Conservation (phyloP, 805 yeast species). For the Ogataea zsoltii region DNA sequence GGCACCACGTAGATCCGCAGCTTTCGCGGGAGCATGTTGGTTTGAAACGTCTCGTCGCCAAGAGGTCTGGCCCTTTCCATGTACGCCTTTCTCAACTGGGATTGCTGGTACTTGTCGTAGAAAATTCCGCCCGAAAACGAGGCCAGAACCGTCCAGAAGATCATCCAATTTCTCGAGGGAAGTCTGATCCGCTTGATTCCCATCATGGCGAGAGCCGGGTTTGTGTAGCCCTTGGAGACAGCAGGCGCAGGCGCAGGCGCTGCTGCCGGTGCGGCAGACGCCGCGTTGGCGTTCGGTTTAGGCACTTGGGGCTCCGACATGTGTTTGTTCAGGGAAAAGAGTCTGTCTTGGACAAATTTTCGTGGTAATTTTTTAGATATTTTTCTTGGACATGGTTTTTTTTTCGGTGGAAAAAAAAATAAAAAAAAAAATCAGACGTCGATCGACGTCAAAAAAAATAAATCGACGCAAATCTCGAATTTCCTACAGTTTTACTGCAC, state of each 20-base stretch:
- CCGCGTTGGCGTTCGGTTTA: not conserved
- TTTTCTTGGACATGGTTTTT: not conserved
- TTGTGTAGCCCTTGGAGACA: slow-evolving; percentile 44
- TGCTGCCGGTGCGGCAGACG: not conserved
- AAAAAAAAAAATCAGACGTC: not conserved
- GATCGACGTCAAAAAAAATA: not conserved
- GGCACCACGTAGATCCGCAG: slow-evolving; percentile 87
- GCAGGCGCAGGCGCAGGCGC: slow-evolving; percentile 7
- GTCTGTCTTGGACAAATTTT: not conserved
- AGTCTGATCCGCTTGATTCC: slow-evolving; percentile 76
- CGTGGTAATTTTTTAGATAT: not conserved
- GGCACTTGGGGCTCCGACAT: slow-evolving; percentile 4
- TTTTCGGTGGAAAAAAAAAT: not conserved
- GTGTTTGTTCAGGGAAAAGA: not conserved
- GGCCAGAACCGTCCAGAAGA: slow-evolving; percentile 75
- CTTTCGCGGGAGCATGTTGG: slow-evolving; percentile 65
- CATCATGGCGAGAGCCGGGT: slow-evolving; percentile 83
- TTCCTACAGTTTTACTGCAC: not conserved
- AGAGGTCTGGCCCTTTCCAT: slow-evolving; percentile 56
- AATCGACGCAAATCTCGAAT: not conserved
- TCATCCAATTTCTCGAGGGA: slow-evolving; percentile 92
- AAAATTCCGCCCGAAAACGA: slow-evolving; percentile 70
- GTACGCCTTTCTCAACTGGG: slow-evolving; percentile 62
- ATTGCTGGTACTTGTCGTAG: slow-evolving; percentile 78
- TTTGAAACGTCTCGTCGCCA: slow-evolving; percentile 45